A percentile compares a stretch with the other conserved stretches of the same genome.
Evolutionary conservation across 768 basidiomycete species (phyloP).

Genomic region (Leucocoprinus birnbaumii): DNA sequence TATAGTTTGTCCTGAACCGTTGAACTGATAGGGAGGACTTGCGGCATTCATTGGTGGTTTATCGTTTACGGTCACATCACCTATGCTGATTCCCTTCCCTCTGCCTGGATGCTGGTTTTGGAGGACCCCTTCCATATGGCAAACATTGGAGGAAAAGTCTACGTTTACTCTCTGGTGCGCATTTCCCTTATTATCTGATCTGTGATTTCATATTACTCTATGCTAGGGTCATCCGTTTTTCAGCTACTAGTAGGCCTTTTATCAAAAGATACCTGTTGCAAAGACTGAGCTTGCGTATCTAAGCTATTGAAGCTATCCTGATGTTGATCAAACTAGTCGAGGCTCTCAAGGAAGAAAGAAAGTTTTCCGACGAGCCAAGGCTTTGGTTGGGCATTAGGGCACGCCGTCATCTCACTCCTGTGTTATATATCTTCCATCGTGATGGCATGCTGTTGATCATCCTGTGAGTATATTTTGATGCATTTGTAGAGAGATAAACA

Average conservation of each 20-base stretch:
- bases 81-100: not conserved
- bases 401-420: not conserved
- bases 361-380: not conserved
- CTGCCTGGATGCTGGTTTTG: not conserved
- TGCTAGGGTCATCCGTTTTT: not conserved
- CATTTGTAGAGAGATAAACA: not conserved
- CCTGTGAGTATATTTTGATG: not conserved
- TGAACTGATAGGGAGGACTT: not conserved
- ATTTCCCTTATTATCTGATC: too few relatives aligned
- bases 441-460: not conserved
- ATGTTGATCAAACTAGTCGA: not conserved
- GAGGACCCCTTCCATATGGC: not conserved
- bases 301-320: not conserved
- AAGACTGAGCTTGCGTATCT: not conserved
- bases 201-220: not conserved
- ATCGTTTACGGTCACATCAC: not conserved
- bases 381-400: not conserved
- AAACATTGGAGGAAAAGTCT: not conserved
- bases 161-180: not conserved
- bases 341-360: not conserved
- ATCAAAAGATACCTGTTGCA: not conserved
- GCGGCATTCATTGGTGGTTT: not conserved
- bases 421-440: not conserved
- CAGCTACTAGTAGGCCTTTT: not conserved
- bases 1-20: not conserved